Evolutionary conservation across 805 yeast genomes (phyloP).

Genomic region (Dipodascus geniculatus): DNA sequence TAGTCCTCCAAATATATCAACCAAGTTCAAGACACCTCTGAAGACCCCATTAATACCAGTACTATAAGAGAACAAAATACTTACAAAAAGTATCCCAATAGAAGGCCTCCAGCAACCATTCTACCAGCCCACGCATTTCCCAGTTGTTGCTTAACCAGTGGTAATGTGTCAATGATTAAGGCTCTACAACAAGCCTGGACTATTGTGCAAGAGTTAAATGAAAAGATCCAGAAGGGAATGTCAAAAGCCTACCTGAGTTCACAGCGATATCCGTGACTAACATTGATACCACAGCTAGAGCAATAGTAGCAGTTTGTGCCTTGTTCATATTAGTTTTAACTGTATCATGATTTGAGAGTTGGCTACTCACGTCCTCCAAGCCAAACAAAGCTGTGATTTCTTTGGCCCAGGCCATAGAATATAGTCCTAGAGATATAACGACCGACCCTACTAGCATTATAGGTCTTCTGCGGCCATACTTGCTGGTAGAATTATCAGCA

Average conservation of each 20-base stretch:
- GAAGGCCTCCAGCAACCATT: slow-evolving; percentile 49
- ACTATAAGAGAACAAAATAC: not conserved
- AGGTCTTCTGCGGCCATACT: slow-evolving; percentile 43
- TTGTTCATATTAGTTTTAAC: not conserved
- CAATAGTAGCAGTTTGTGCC: slow-evolving; percentile 23
- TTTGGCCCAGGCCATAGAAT: slow-evolving; percentile 34
- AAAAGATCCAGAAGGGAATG: not conserved
- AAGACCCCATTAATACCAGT: not conserved
- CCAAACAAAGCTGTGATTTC: slow-evolving; percentile 28
- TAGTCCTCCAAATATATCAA: slow-evolving; percentile 24
- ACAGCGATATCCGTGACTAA: slow-evolving; percentile 47
- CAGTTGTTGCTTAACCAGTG: slow-evolving; percentile 41
- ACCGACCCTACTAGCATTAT: slow-evolving; percentile 44
- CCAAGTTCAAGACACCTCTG: slow-evolving; percentile 36
- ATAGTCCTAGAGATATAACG: slow-evolving; percentile 35
- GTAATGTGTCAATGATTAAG: slow-evolving; percentile 48
- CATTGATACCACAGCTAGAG: slow-evolving; percentile 39
- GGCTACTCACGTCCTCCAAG: slow-evolving; percentile 3
- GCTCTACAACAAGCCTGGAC: slow-evolving; percentile 60
- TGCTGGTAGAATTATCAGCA: slow-evolving; percentile 33
- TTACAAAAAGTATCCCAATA: slow-evolving; percentile 40
- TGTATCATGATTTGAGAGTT: not conserved
- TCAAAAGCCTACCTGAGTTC: slow-evolving; percentile 29
- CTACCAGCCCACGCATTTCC: slow-evolving; percentile 64
- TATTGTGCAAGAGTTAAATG: too few relatives aligned